phyloP scores from a whole-genome alignment of 371 early-diverging fungal genomes.

The Blakeslea trispora region DNA sequence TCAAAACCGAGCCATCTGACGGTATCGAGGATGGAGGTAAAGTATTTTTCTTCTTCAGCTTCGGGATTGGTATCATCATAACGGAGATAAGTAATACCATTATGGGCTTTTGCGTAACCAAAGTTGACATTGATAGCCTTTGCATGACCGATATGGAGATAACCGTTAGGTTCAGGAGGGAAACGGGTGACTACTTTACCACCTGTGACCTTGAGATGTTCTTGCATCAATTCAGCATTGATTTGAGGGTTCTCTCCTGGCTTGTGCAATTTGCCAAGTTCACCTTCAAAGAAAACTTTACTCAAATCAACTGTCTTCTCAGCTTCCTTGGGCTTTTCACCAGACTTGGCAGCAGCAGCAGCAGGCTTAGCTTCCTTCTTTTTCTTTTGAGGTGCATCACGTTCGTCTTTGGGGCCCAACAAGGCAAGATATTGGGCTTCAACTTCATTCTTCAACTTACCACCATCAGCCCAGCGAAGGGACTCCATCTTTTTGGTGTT shows the following conservation, averaged over 20 bases:
- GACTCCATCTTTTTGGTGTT: slow-evolving; percentile 65
- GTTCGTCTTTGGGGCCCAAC: slow-evolving; percentile 95
- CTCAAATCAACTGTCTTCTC: slow-evolving; percentile 28
- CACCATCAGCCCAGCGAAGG: slow-evolving; percentile 91
- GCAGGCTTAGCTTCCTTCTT: slow-evolving; percentile 59
- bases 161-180: slow-evolving; percentile 99
- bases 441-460: slow-evolving; percentile 81
- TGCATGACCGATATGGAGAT: slow-evolving; percentile 99
- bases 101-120: slow-evolving; percentile 94
- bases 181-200: slow-evolving; percentile 98
- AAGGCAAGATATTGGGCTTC: slow-evolving; percentile 82
- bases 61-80: slow-evolving; percentile 99
- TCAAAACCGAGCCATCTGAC: slow-evolving; percentile 98
- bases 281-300: slow-evolving; percentile 87
- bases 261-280: slow-evolving; percentile 91
- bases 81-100: slow-evolving; percentile 94
- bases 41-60: slow-evolving; percentile 97
- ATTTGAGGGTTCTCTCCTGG: slow-evolving; percentile 99
- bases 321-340: slow-evolving; percentile 44
- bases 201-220: slow-evolving; percentile 94
- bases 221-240: slow-evolving; percentile 85
- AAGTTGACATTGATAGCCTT: slow-evolving; percentile 99
- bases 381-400: slow-evolving; percentile 78
- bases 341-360: slow-evolving; percentile 29
- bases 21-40: slow-evolving; percentile 93